Base-by-base conservation (phyloP, 148 eudicot genomes). In the Agrostemma githago region DNA sequence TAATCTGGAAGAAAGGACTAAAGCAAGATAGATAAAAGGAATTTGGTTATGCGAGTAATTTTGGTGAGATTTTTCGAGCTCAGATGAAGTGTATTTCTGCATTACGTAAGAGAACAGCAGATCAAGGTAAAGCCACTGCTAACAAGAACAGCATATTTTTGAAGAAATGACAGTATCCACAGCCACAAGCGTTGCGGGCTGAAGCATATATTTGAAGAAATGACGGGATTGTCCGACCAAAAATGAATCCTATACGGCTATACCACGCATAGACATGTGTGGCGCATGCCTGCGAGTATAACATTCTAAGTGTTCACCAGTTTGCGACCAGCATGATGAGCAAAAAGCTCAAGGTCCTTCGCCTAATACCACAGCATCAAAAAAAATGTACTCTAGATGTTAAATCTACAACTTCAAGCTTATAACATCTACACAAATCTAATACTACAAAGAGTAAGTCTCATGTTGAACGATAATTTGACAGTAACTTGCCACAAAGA, bases 281-380 rank as follows among this genome's bases (percentile, higher is more conserved):
- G 65, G 75, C 34, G 34, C 86, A 80, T 73, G 91, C 98, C 98
- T 75, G 92, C 85, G 70, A 92, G 89, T 76, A 92, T 92, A 70
- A 95, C 96, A 81, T 95, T 96, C 77, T 92, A 89, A 81, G 91
- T 87, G 78, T 95, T 95, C 39, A 95, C 92, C 77, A 88, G 72
- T 82, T 95, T 95, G 66, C 97, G 93, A 57, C 93, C 90, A 46
- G 87, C 99, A 81, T 92, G 99, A 70, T 84, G 96, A 46, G 97
- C 92, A 87, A 95, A 95, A 64, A 86, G 81, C 77, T 88, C 97
- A 53, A 92, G 88, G 82, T 95, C 99, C 82, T 86, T 92, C 5
- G 98, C 97, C 79, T 8, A 5, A 12, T 42, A 26, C 67, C 39
- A 71, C 11, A 61, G 75, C 44, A 9, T 5, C 7, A 7, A 26